Base-by-base conservation (phyloP, 352 stramenopile genomes). In the Pythium diclinum region DNA sequence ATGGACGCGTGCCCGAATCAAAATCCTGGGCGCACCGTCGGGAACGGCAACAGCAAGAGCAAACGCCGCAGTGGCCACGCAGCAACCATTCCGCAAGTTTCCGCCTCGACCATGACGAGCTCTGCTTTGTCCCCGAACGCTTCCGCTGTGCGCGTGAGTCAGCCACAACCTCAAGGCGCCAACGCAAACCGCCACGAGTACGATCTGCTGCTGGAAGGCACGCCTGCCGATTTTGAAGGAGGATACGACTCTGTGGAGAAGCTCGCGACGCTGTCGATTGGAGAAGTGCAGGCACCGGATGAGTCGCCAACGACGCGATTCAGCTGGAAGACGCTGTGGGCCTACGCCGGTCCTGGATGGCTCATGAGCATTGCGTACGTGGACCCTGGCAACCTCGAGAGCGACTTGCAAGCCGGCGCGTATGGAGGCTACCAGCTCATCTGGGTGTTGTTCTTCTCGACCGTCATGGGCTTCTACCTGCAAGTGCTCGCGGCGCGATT, bases 301-400 rank as follows among this genome's bases (percentile, higher is more conserved):
- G 80, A 88, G 62, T 73, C 61, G 19, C 54, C 71, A 2, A 71
- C 68, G 16, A 74, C 62, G 1, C 67, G 52, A 59, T 72, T 72
- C 67, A 91, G 79, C 52, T 93, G 86, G 86, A 36, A 70, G 48
- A 90, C 83, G 25, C 60, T 95, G 21, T 95, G 87, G 87, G 81
- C 75, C 42, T 95, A 94, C 57, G 79, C 87, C 3, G 87, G 87
- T 10, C 86, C 86, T 0, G 88, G 88, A 0, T 96, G 85, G 83
- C 84, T 97, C 74, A 96, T 98, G 86, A 97, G 86, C 69, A 97
- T 98, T 51, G 95, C 95, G 44, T 98, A 98, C 73, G 80, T 98
- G 40, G 95, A 98, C 63, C 96, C 95, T 0, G 96, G 95, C 10
- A 99, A 99, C 74, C 88, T 98, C 42, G 94, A 98, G 69, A 95